Evolutionary conservation across 73 alveolate species (phyloP).

Genomic region (Stentor roeselii): DNA sequence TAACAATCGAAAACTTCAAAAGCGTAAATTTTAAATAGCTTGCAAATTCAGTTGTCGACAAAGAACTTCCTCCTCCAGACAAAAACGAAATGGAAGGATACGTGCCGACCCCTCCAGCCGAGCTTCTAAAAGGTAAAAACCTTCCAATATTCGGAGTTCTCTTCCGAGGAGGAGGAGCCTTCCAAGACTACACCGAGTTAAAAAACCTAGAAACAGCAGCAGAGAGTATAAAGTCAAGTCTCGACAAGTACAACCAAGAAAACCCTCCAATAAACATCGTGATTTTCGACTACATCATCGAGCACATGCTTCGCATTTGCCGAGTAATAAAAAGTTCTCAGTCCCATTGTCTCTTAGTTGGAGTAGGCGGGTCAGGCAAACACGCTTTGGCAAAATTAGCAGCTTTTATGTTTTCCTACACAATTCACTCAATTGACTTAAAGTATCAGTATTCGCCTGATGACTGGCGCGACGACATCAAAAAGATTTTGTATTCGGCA

Average conservation of each 20-base stretch:
- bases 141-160: slow-evolving; percentile 61
- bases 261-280: slow-evolving; percentile 96
- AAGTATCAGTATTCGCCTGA: slow-evolving; percentile 95
- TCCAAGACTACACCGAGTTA: slow-evolving; percentile 39
- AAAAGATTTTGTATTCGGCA: slow-evolving; percentile 84
- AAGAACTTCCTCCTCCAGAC: slow-evolving; percentile 75
- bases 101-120: slow-evolving; percentile 48
- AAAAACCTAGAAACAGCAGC: slow-evolving; percentile 32
- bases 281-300: slow-evolving; percentile 96
- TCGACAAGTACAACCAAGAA: slow-evolving; percentile 21
- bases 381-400: slow-evolving; percentile 83
- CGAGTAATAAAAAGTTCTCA: slow-evolving; percentile 94
- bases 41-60: slow-evolving; percentile 35
- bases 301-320: slow-evolving; percentile 93
- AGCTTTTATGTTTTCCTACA: slow-evolving; percentile 69
- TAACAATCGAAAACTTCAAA: slow-evolving; percentile 45
- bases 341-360: slow-evolving; percentile 92
- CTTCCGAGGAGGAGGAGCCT: slow-evolving; percentile 30
- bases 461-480: slow-evolving; percentile 98
- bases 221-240: slow-evolving; percentile 6
- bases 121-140: slow-evolving; percentile 47
- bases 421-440: slow-evolving; percentile 86
- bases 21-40: slow-evolving; percentile 36
- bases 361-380: slow-evolving; percentile 92
- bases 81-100: slow-evolving; percentile 56